Conservation (phyloP, 2,329 filamentous ascomycete species). For the Colletotrichum sp. region DNA sequence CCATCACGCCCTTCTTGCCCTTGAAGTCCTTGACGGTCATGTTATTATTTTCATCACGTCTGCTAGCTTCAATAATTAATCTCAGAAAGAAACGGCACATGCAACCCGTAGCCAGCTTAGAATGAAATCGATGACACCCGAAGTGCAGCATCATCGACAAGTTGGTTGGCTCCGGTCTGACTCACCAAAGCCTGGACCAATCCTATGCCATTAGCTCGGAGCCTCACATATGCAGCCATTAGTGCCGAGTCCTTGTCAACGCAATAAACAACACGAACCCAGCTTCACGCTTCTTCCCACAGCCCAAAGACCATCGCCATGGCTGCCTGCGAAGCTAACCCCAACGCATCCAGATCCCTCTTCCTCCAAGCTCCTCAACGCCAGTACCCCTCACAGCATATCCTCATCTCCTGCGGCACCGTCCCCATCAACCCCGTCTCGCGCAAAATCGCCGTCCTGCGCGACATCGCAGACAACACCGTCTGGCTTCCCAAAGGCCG, state of each 20-base stretch:
- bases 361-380: not conserved
- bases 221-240: rapidly evolving
- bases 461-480: conserved; percentile 45
- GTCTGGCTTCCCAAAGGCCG: conserved; percentile 53
- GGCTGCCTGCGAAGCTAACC: not conserved
- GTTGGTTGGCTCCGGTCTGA: not conserved
- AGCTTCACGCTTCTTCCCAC: not conserved
- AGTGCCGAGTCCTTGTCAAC: not conserved
- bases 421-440: conserved; percentile 44
- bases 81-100: not conserved
- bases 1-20: not conserved
- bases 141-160: not conserved
- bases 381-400: not conserved
- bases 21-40: not conserved
- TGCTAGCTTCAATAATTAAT: not conserved
- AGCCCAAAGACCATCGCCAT: not conserved
- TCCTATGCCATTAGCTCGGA: not conserved
- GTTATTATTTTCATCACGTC: rapidly evolving
- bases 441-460: conserved; percentile 40
- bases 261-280: not conserved
- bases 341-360: not conserved
- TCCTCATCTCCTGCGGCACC: conserved; percentile 40
- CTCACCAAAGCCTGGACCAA: not conserved
- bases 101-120: rapidly evolving
- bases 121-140: not conserved